These are phyloP conservation scores for Solanum clarkiae DNA, from an alignment of 257 asterid genomes.

Conservation along the genomic window DNA sequence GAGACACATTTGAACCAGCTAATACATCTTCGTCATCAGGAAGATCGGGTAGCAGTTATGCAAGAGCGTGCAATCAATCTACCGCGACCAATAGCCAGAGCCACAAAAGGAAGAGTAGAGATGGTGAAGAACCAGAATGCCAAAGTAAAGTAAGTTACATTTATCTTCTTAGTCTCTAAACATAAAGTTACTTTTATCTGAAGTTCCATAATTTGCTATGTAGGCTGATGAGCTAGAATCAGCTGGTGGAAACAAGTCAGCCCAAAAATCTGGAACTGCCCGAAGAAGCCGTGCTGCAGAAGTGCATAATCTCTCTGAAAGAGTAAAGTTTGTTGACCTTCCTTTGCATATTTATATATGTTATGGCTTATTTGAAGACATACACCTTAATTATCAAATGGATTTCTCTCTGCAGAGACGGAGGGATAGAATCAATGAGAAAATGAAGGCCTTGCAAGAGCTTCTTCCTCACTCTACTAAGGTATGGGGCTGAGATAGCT, in stretches of 20 bases:
- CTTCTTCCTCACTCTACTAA: conserved; percentile 81
- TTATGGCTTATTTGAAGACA: not conserved
- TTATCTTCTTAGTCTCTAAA: not conserved
- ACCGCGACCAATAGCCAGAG: conserved; percentile 17
- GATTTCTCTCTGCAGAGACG: conserved; percentile 35
- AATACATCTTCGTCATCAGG: conserved; percentile 56
- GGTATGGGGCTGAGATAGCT: conserved; percentile 17
- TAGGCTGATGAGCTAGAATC: conserved; percentile 64
- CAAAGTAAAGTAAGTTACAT: conserved; percentile 49
- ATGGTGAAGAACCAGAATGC: conserved; percentile 53
- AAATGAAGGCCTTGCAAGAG: conserved; percentile 80
- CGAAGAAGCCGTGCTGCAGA: conserved; percentile 77
- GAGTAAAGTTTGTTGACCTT: conserved; percentile 29
- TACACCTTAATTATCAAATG: not conserved
- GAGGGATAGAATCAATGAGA: conserved; percentile 79
- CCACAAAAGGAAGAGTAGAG: conserved; percentile 52
- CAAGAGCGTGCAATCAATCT: conserved; percentile 35
- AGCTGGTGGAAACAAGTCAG: conserved; percentile 38
- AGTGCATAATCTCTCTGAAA: conserved; percentile 84
- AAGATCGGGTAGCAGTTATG: conserved; percentile 52
- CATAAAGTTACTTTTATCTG: conserved; percentile 13
- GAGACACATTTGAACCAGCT: conserved; percentile 26
- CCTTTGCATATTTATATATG: no score
- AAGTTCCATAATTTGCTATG: not conserved
- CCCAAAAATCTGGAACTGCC: conserved; percentile 35